Percentiles rank a stretch among this genome's conserved stretches.
These are phyloP conservation scores for Umbilicus rupestris DNA, from an alignment of 164 flowering plant species.

Conservation along the genomic window DNA sequence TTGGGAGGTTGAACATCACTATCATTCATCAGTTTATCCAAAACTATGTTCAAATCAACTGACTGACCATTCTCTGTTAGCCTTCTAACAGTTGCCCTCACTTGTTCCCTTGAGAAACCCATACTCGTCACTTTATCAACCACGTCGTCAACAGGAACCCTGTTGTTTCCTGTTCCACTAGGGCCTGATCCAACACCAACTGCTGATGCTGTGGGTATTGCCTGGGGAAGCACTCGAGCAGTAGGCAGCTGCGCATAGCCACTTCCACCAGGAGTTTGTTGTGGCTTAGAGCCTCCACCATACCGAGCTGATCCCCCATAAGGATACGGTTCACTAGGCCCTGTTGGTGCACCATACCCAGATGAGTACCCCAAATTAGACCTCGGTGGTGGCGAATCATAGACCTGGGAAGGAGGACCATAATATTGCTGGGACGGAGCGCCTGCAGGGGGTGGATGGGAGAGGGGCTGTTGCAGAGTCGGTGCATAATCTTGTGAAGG, in stretches of 20 bases:
- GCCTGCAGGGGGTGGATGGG: slow-evolving; percentile 34
- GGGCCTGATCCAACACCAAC: slow-evolving; percentile 46
- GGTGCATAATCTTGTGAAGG: slow-evolving; percentile 55
- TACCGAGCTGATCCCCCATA: slow-evolving; percentile 49
- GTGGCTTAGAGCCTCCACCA: slow-evolving; percentile 37
- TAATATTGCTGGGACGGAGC: slow-evolving; percentile 46
- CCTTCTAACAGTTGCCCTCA: slow-evolving; percentile 66
- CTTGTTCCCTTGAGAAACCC: slow-evolving; percentile 91
- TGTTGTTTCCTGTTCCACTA: slow-evolving; percentile 49
- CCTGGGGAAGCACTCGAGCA: slow-evolving; percentile 70
- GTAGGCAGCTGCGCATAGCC: slow-evolving; percentile 78
- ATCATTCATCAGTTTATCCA: slow-evolving; percentile 90
- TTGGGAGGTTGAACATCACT: slow-evolving; percentile 55
- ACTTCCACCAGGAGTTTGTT: slow-evolving; percentile 39
- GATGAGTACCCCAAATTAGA: slow-evolving; percentile 46
- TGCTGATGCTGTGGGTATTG: slow-evolving; percentile 60
- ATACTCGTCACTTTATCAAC: slow-evolving; percentile 70
- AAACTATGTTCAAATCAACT: slow-evolving; percentile 80
- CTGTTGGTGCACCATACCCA: slow-evolving; percentile 37
- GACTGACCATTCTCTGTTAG: slow-evolving; percentile 90
- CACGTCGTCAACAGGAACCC: slow-evolving; percentile 87
- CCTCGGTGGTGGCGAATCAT: slow-evolving; percentile 51
- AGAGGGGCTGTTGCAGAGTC: slow-evolving; percentile 35
- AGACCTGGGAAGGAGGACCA: slow-evolving; percentile 33
- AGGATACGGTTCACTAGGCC: slow-evolving; percentile 43